A percentile compares a stretch with the other conserved stretches of the same genome.
Evolutionary conservation across 179 eudicot species (phyloP).

Genomic region (Silene coronaria): DNA sequence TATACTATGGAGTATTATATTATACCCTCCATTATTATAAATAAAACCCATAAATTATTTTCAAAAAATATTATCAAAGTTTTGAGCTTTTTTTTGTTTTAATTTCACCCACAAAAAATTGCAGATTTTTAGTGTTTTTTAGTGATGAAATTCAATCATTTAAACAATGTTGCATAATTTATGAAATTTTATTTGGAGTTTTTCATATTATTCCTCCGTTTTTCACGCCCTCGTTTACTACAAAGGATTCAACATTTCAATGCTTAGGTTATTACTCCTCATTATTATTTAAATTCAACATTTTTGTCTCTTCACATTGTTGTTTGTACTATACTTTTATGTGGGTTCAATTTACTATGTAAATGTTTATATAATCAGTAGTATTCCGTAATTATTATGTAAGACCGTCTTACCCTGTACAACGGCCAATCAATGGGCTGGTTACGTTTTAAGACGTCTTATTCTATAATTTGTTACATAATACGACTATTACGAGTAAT

Average conservation of each 20-base stretch:
- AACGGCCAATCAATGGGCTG: no score
- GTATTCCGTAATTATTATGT: not conserved
- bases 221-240: conserved; percentile 33
- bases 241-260: conserved; percentile 28
- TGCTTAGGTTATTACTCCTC: conserved; percentile 24
- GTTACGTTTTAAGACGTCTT: no score
- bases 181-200: conserved; percentile 22
- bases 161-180: conserved; percentile 17
- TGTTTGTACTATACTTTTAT: conserved; percentile 11
- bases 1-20: no score
- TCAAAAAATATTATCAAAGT: not conserved
- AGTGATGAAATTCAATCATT: conserved; percentile 16
- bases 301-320: conserved; percentile 15
- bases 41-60: not conserved
- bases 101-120: no score
- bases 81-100: not conserved
- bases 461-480: no score
- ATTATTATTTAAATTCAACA: not conserved
- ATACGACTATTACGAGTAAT: no score
- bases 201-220: conserved; percentile 17
- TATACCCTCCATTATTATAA: not conserved
- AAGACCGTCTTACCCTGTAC: no score
- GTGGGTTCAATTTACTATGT: conserved; percentile 29
- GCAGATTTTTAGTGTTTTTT: conserved; percentile 31
- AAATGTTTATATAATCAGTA: not conserved